These are phyloP conservation scores for Hysterium pulicare DNA, from an alignment of 2,329 filamentous ascomycete genomes.

Conservation along the genomic window DNA sequence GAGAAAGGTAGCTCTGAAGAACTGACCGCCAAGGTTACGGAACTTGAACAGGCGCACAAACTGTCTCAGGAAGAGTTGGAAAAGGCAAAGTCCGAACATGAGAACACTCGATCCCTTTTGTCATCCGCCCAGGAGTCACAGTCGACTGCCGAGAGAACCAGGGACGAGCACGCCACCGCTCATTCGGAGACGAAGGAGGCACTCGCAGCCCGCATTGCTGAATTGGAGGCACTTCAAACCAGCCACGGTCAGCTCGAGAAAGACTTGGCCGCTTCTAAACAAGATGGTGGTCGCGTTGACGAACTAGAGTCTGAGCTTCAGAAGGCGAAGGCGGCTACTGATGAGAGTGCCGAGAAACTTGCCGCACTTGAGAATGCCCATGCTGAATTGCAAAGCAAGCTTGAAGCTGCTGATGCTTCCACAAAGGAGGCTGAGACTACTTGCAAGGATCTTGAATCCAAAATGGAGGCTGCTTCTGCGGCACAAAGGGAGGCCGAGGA, in stretches of 20 bases:
- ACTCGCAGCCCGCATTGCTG: neutral
- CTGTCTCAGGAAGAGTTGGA: constrained; percentile 1
- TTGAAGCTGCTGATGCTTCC: constrained; percentile 1
- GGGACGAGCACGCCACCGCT: no score
- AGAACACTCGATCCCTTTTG: no score
- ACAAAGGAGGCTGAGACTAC: neutral
- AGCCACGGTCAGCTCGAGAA: neutral
- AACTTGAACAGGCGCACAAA: constrained; percentile 6
- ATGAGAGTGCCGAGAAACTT: constrained; percentile 2
- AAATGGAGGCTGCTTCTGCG: constrained; percentile 13
- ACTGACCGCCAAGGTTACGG: constrained; percentile 21
- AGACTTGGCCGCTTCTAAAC: constrained; percentile 1
- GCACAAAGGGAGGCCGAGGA: constrained; percentile 11
- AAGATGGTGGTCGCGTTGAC: no score
- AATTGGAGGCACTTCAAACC: neutral
- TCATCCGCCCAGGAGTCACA: no score
- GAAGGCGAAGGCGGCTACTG: no score
- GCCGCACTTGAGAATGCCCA: constrained; percentile 15
- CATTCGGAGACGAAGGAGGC: neutral
- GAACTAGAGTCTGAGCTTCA: constrained; percentile 22
- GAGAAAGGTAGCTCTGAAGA: constrained; percentile 21
- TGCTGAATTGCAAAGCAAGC: constrained; percentile 5
- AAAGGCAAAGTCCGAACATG: constrained; percentile 8
- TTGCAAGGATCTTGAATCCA: constrained; percentile 5
- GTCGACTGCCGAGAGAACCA: no score